phyloP scores from a whole-genome alignment of 768 basidiomycete genomes.

The Auriscalpium vulgare region DNA sequence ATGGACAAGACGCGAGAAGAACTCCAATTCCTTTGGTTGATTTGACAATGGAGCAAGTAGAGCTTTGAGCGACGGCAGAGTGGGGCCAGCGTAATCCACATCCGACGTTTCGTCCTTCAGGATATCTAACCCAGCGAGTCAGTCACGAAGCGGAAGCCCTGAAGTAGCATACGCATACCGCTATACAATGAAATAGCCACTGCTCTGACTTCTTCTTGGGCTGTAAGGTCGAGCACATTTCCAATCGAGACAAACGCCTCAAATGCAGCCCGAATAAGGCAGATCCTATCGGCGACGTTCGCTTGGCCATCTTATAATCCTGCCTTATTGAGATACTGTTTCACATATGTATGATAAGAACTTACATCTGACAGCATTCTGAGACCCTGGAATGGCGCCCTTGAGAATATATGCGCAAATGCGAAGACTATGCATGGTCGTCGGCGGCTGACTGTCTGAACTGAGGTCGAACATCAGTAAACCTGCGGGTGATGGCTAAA shows the following conservation, averaged over 20 bases:
- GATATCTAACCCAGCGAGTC: conserved; percentile 41
- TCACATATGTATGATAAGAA: conserved; percentile 1
- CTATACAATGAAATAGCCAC: conserved; percentile 75
- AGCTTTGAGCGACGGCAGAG: conserved; percentile 70
- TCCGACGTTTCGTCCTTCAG: conserved; percentile 81
- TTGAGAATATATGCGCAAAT: conserved; percentile 79
- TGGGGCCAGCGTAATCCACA: conserved; percentile 73
- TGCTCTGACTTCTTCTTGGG: conserved; percentile 70
- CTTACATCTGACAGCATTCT: conserved; percentile 46
- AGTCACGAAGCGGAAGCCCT: neutral
- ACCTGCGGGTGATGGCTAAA: neutral
- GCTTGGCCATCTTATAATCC: conserved; percentile 35
- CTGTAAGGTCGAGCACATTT: conserved; percentile 41
- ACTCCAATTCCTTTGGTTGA: conserved; percentile 35
- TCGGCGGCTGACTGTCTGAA: conserved; percentile 9
- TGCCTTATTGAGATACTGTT: neutral
- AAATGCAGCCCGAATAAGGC: conserved; percentile 59
- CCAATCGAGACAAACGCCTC: conserved; percentile 53
- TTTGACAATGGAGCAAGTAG: conserved; percentile 51
- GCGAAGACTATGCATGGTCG: conserved; percentile 56
- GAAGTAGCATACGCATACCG: conserved; percentile 35
- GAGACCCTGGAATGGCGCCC: conserved; percentile 53
- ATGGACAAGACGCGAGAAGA: conserved; percentile 58
- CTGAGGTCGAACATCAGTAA: neutral
- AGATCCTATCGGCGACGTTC: conserved; percentile 43